Base-by-base conservation (phyloP, 2,329 filamentous ascomycete species). In the Colletotrichum shisoi region DNA sequence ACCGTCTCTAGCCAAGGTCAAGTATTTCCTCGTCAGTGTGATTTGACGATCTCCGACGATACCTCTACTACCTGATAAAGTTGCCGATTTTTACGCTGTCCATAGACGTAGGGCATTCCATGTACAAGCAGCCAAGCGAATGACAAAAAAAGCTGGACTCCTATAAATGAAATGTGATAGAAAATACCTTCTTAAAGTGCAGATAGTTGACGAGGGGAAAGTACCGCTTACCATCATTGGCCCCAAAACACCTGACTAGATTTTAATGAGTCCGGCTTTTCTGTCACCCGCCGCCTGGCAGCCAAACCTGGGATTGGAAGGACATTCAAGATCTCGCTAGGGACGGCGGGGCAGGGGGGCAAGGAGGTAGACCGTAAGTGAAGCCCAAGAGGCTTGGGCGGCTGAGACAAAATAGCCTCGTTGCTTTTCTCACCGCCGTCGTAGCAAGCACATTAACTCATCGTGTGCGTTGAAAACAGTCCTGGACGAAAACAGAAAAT, bases 331-430 rank as follows among this genome's bases (percentile, higher is more conserved):
- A 19, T 51, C 49, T 49, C 61, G 56, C 51, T 51, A 44, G 44
- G 34, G 27, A 56, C 42, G 46, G 51, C 56, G 49, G 56, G 48
- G 51, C 56, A 54, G 62, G 56, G 56, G 45, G 60, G 65, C 42
- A 60, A 56, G 62, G 39, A 60, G 63, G 59, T 57, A 34, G 31
- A 34, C 31, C 31, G 7, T 8, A 57, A 52, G 58, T 63, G 52
- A 59, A 42, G 58, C 59, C 44, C 57, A 21, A 24, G 52, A 57
- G 49, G 42, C 54, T 37, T 53, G 5, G 12, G 4, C 15, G 65
- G 56, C 62, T 60, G 65, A 65, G 65, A 65, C 54, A 65, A 54
- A 54, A 51, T 44, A 60, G 19, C 37, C 27, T 56, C 45, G 27
- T 45, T 44, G 40, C 31, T 37, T 39, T 11, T 45, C 12, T 51